phyloP scores from a whole-genome alignment of 805 yeast species.

The Dipodascus geniculatus region DNA sequence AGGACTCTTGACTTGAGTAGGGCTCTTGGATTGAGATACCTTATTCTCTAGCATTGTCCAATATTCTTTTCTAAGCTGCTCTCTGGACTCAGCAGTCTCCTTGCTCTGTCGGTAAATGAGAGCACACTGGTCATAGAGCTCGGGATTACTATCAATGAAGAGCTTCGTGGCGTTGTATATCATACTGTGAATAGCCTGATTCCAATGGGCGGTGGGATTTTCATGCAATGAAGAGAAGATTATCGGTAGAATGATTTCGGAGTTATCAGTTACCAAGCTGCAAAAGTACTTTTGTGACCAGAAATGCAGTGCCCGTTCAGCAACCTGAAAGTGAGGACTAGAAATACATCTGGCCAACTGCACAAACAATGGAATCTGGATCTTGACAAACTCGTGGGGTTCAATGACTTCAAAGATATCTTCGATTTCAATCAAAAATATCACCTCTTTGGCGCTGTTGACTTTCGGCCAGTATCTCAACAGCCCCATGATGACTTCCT shows the following conservation, averaged over 20 bases:
- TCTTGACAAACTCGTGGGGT: conserved; percentile 80
- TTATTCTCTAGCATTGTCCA: conserved; percentile 52
- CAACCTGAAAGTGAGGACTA: conserved; percentile 93
- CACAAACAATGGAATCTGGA: conserved; percentile 86
- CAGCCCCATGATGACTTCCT: conserved; percentile 91
- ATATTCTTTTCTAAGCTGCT: conserved; percentile 41
- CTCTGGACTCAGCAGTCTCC: conserved; percentile 56
- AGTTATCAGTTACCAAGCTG: conserved; percentile 74
- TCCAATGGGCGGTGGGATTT: conserved; percentile 77
- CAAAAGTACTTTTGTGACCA: conserved; percentile 94
- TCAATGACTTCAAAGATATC: conserved; percentile 95
- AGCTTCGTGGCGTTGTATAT: conserved; percentile 85
- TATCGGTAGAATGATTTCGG: conserved; percentile 85
- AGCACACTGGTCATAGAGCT: conserved; percentile 87
- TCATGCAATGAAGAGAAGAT: conserved; percentile 85
- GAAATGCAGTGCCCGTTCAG: conserved; percentile 85
- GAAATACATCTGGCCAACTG: conserved; percentile 90
- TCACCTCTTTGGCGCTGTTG: conserved; percentile 87
- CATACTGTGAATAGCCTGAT: conserved; percentile 81
- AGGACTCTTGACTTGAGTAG: neutral
- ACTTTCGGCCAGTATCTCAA: conserved; percentile 94
- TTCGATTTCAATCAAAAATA: conserved; percentile 92
- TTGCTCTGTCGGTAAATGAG: conserved; percentile 69
- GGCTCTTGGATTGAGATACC: conserved; percentile 22
- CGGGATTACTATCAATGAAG: conserved; percentile 87